A percentile compares a stretch with the other conserved stretches of the same genome.
Conservation (phyloP, 495 filamentous ascomycete genomes). For the Xylaria castorea region DNA sequence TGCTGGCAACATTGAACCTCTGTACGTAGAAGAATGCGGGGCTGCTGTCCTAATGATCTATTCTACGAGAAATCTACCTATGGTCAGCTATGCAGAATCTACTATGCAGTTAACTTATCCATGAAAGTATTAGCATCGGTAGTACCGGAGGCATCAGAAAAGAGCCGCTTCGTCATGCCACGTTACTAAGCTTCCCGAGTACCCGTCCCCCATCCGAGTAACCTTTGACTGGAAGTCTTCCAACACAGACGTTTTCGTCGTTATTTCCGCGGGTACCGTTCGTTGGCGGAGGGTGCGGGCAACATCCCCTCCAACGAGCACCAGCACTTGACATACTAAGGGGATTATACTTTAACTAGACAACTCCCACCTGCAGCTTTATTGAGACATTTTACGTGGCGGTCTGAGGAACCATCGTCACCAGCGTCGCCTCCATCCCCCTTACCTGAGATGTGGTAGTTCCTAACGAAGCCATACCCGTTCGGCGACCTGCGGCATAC, state of each 20-base stretch:
- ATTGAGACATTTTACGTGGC: slow-evolving; percentile 1
- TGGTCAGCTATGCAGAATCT: too few relatives aligned
- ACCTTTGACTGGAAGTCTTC: background rate
- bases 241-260: background rate
- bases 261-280: background rate
- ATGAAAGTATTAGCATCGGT: too few relatives aligned
- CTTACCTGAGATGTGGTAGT: background rate
- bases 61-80: background rate
- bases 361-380: background rate
- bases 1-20: background rate
- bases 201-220: background rate
- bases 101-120: too few relatives aligned
- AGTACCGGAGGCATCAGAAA: background rate
- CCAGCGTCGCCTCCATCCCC: background rate
- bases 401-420: background rate
- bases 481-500: background rate
- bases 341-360: background rate
- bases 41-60: background rate
- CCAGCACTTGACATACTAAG: background rate
- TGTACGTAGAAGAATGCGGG: background rate
- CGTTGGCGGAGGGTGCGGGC: background rate
- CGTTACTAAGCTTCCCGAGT: background rate
- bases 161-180: background rate
- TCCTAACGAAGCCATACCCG: background rate
- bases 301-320: background rate